Percentiles rank a stretch among this genome's conserved stretches.
Evolutionary conservation across 768 basidiomycete species (phyloP).

Genomic region (Pisolithus marmoratus): DNA sequence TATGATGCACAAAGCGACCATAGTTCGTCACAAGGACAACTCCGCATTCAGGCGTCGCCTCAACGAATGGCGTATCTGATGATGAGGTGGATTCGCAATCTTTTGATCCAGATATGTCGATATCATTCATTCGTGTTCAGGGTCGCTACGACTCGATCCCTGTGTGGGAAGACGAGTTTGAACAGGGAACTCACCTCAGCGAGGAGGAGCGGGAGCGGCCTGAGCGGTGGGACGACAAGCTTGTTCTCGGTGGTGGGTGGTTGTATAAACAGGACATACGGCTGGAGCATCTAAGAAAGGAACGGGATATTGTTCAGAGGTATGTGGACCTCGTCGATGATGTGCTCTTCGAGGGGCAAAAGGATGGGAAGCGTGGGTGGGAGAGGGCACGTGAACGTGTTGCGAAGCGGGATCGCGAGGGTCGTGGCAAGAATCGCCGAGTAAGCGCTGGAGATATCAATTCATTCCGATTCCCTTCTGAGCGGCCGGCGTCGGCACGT

Average conservation of each 20-base stretch:
- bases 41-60: conserved; percentile 37
- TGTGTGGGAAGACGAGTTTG: conserved; percentile 77
- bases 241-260: conserved; percentile 81
- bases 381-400: conserved; percentile 41
- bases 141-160: conserved; percentile 61
- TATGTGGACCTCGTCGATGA: conserved; percentile 81
- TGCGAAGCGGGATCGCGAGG: conserved; percentile 38
- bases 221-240: conserved; percentile 75
- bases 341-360: conserved; percentile 63
- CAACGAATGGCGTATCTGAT: conserved; percentile 39
- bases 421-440: conserved; percentile 31
- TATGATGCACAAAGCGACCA: conserved; percentile 78
- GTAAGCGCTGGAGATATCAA: conserved; percentile 27
- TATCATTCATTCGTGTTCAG: conserved; percentile 67
- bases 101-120: conserved; percentile 53
- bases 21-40: conserved; percentile 35
- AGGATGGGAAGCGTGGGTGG: conserved; percentile 44
- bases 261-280: conserved; percentile 65
- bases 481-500: conserved; percentile 25
- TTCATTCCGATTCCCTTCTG: conserved; percentile 15
- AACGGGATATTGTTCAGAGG: conserved; percentile 47
- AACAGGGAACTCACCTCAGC: conserved; percentile 36
- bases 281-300: conserved; percentile 48
- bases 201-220: conserved; percentile 50
- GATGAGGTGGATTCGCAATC: conserved; percentile 26